Evolutionary conservation across 2,329 filamentous ascomycete genomes (phyloP), one percentile per base, ranked within the genome.

Genomic region (Clonostachys byssicola): DNA sequence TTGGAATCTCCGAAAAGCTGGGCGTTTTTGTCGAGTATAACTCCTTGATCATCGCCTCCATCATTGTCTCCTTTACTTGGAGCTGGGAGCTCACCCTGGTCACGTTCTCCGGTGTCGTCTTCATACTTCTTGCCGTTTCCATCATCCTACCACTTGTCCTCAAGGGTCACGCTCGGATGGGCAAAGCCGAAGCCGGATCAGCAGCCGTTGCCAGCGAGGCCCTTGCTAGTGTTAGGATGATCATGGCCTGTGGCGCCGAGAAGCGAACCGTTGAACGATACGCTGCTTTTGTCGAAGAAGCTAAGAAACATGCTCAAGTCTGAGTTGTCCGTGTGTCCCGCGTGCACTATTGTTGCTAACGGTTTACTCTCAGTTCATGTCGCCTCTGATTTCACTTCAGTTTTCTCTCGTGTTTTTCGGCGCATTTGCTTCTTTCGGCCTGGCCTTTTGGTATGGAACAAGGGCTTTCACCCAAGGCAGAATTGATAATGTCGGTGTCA

Each of bases 1-100:
- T 84, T 12, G 82, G 83, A 4, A 82, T 85, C 38, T 83, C 80
- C 0, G 81, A 85, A 58, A 83, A 83, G 55, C 67, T 86, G 1
- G 80, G 78, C 8, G 72, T 72, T 2, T 77, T 83, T 42, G 55
- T 85, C 48, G 80, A 85, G 56, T 83, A 69, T 52, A 62, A 63
- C 3, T 61, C 78, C 1, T 76, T 77, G 23, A 72, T 83, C 45
- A 59, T 80, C 34, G 61, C 78, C 14, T 69, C 79, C 23, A 67
- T 79, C 45, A 61, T 80, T 51, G 71, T 82, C 18, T 77, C 80
- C 12, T 81, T 84, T 54, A 70, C 65, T 6, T 78, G 73, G 56
- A 81, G 70, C 54, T 85, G 81, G 79, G 64, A 72, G 5, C 66
- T 85, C 30, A 79, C 81, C 1, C 68, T 86, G 3, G 80, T 84